Base-by-base conservation (phyloP, 139 green algal genomes). In the Auxenochlorella protothecoides region DNA sequence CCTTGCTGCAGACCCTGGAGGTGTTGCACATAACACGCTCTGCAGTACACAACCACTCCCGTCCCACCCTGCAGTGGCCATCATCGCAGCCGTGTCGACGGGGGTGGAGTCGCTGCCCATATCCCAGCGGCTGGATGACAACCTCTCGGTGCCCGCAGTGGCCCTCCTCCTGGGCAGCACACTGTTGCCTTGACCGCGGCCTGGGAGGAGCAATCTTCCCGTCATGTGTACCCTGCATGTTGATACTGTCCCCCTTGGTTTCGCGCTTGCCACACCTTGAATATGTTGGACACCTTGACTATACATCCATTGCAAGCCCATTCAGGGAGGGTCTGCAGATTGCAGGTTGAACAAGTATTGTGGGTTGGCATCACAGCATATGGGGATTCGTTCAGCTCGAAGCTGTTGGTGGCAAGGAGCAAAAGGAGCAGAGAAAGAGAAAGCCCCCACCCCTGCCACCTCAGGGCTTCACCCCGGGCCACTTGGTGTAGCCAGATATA, bases 41-140 rank as follows among this genome's bases (percentile, higher is more conserved):
- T 44, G 27, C 27, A 44, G n/a, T 53, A 52, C 16, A 51, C 59
- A 51, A n/a, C 3, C 8, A 11, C 63, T 64, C 15, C 54, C 72
- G 3, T 55, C 4, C 44, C 67, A 85, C 57, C 74, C 74, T 3
- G 75, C 74, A 66, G 65, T 96, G 6, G 68, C 76, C 1, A 53
- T 63, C 7, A 82, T 92, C 27, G 76, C 80, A 4, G 61, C 78
- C 9, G 79, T 71, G 10, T 85, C 88, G 54, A 90, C 92, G 0
- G 5, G 88, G 27, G 83, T 95, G 8, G 92, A 97, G 80, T 89
- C 86, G 9, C 79, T 97, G 80, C 92, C 92, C 3, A 78, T 96
- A 59, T 92, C 89, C 72, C 69, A 78, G 5, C 27, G 14, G 13
- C n/a, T 97, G 6, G 92, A 97, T 74, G 92, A 97, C 77, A 97